Evolutionary conservation across 1,284 basidiomycete species (phyloP).

Genomic region (Austropuccinia psidii): DNA sequence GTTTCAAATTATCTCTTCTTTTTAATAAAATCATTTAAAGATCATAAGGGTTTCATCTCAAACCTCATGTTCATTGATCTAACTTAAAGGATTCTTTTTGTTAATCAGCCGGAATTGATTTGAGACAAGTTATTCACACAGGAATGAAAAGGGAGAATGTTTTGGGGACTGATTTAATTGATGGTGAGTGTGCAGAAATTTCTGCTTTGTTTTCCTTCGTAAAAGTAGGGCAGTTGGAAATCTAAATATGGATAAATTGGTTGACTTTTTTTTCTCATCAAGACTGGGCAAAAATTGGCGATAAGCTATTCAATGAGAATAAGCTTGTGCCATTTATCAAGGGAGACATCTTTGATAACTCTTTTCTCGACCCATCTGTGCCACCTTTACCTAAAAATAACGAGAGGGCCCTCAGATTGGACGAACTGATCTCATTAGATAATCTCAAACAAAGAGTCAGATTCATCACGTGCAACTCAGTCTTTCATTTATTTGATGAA

Average conservation of each 20-base stretch:
- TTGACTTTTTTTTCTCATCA: not conserved
- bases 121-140: slow-evolving; percentile 17
- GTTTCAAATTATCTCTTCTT: not conserved
- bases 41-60: not conserved
- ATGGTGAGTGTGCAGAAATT: not conserved
- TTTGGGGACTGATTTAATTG: slow-evolving; percentile 15
- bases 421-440: not conserved
- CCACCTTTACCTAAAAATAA: not conserved
- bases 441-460: slow-evolving; percentile 5
- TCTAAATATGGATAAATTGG: too few species aligned
- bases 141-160: slow-evolving; percentile 26
- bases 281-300: slow-evolving; percentile 28
- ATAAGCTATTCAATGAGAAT: slow-evolving; percentile 18
- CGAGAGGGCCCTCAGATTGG: not conserved
- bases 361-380: slow-evolving; percentile 8
- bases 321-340: slow-evolving; percentile 13
- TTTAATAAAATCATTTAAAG: not conserved
- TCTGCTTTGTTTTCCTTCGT: too few species aligned
- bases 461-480: slow-evolving; percentile 13
- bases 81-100: not conserved
- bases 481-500: slow-evolving; percentile 32
- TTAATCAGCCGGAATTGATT: slow-evolving; percentile 8
- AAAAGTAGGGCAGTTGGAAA: too few species aligned
- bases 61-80: not conserved
- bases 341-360: slow-evolving; percentile 23